phyloP scores from a whole-genome alignment of 768 basidiomycete species.

The Tricholoma flavovirens region DNA sequence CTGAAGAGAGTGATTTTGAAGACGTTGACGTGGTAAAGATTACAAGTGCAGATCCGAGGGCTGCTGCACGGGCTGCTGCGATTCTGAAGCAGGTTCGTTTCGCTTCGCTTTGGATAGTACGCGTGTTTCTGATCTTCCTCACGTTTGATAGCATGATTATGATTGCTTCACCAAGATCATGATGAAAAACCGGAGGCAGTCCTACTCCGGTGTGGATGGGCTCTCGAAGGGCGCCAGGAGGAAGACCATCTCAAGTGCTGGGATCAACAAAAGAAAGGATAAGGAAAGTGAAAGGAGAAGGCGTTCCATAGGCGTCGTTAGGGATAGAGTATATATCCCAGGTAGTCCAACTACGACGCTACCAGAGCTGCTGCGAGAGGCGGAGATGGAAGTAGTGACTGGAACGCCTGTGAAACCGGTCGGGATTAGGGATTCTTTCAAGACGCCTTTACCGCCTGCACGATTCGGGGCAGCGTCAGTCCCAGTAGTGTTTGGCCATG shows the following conservation, averaged over 20 bases:
- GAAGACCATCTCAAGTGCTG: conserved; percentile 25
- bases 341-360: conserved; percentile 50
- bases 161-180: conserved; percentile 65
- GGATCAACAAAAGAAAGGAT: conserved; percentile 26
- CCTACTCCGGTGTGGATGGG: neutral
- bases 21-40: conserved; percentile 68
- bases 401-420: conserved; percentile 13
- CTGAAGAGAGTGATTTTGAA: conserved; percentile 33
- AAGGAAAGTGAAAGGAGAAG: conserved; percentile 11
- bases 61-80: conserved; percentile 89
- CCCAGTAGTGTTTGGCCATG: neutral
- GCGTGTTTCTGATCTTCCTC: conserved; percentile 1
- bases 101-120: neutral
- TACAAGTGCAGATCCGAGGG: conserved; percentile 75
- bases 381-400: conserved; percentile 43
- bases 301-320: conserved; percentile 38
- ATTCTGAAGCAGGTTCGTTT: conserved; percentile 78
- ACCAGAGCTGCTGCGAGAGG: conserved; percentile 52
- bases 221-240: conserved; percentile 19
- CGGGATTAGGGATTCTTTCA: conserved; percentile 18
- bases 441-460: conserved; percentile 20
- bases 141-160: conserved; percentile 61
- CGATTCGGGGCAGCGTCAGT: neutral
- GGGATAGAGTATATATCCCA: conserved; percentile 49
- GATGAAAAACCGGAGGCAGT: conserved; percentile 25